Base-by-base conservation (phyloP, 1,139 yeast species). In the Suhomyces terraborum region DNA sequence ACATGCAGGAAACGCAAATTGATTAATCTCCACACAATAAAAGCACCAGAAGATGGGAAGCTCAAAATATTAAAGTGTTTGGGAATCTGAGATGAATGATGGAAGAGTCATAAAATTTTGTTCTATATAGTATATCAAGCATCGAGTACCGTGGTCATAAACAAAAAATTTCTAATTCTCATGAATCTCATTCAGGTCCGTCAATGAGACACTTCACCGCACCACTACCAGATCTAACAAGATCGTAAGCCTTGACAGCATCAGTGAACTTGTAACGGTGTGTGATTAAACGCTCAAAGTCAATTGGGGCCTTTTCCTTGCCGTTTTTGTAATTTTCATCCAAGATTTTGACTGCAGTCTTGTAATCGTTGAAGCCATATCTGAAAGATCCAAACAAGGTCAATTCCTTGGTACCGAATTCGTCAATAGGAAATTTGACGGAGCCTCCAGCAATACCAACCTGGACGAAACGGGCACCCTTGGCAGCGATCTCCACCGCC, bases 241-340 rank as follows among this genome's bases (percentile, higher is more conserved):
- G 73, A 48, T 86, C 85, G 62, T 88, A 91, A 3, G 97, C 97
- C 54, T 82, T 77, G 47, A 79, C 77, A 20, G 96, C 93, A 41
- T 89, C 85, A 36, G 78, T 76, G 55, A 88, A 86, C 41, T 73
- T 63, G 71, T 78, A 88, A 54, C 85, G 76, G 62, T 88, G 93
- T 9, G 96, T 87, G 53, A 91, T 82, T 51, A 91, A 73, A 36
- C 77, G 70, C 49, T 73, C 77, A 45, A 68, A 73, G 51, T 73
- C 75, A 43, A 73, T 61, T 28, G 56, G 55, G 2, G 67, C 67
- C 16, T 66, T 62, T 46, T 77, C 81, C 44, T 80, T 84, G 46
- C 84, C 78, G 41, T 83, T 75, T 51, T 69, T 75, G 40, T 84
- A 85, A 45, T 78, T 70, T 20, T 79, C 74, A 41, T 66, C 75